Evolutionary conservation across 257 asterid species (phyloP).

Genomic region (Penstemon newberryi): DNA sequence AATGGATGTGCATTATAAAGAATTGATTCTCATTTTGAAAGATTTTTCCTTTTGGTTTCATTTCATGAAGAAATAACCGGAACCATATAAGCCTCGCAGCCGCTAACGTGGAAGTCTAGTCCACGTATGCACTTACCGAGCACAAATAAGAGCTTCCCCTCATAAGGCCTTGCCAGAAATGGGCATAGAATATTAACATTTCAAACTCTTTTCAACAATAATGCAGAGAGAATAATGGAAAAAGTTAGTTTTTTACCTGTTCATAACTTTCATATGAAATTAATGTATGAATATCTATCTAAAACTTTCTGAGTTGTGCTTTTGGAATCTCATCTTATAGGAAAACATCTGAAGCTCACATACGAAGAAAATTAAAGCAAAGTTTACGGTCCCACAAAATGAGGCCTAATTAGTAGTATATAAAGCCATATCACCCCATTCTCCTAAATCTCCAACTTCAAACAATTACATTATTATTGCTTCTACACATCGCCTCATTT

Average conservation of each 20-base stretch:
- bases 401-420: constrained; percentile 37
- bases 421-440: constrained; percentile 44
- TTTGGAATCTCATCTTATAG: constrained; percentile 42
- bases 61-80: constrained; percentile 14
- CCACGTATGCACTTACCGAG: constrained; percentile 15
- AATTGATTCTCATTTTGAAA: constrained; percentile 44
- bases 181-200: constrained; percentile 57
- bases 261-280: constrained; percentile 5
- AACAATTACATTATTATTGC: neutral
- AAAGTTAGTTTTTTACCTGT: constrained; percentile 8
- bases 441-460: constrained; percentile 41
- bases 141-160: constrained; percentile 48
- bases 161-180: constrained; percentile 47
- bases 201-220: constrained; percentile 41
- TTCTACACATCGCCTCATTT: neutral
- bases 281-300: constrained; percentile 16
- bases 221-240: constrained; percentile 49
- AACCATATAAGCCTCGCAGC: constrained; percentile 41
- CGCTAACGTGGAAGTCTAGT: constrained; percentile 18
- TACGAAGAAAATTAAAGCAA: neutral
- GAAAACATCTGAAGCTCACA: constrained; percentile 22
- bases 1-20: constrained; percentile 47
- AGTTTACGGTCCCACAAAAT: constrained; percentile 40
- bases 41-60: constrained; percentile 7
- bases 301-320: constrained; percentile 33